A percentile compares a stretch with the other conserved stretches of the same genome.
phyloP scores from a whole-genome alignment of 2,329 filamentous ascomycete genomes.

The Bipolaris cookei region DNA sequence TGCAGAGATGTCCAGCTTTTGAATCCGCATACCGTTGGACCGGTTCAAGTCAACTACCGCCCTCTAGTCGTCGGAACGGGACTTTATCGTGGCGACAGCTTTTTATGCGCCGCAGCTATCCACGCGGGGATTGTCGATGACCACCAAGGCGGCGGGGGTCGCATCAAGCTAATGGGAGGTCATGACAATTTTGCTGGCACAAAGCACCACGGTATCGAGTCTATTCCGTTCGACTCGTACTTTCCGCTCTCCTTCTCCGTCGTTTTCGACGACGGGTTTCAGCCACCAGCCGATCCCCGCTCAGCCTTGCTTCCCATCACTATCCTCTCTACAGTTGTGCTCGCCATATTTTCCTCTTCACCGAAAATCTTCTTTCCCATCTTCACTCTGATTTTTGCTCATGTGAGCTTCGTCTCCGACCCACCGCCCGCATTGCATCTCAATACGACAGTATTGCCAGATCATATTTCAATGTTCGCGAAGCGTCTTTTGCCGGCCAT shows the following conservation, averaged over 20 bases:
- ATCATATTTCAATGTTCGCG: constrained; percentile 62
- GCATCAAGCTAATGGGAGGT: constrained; percentile 73
- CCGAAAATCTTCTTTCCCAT: constrained; percentile 79
- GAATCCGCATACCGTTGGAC: constrained; percentile 76
- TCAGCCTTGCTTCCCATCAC: constrained; percentile 83
- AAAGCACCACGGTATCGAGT: constrained; percentile 73
- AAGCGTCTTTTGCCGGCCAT: constrained; percentile 84
- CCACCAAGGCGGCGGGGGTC: constrained; percentile 77
- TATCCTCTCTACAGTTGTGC: constrained; percentile 71
- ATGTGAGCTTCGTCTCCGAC: constrained; percentile 86
- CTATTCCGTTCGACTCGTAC: constrained; percentile 79
- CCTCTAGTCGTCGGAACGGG: constrained; percentile 63
- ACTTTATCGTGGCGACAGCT: constrained; percentile 88
- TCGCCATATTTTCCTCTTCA: constrained; percentile 80
- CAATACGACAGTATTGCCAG: constrained; percentile 56
- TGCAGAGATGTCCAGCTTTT: constrained; percentile 69
- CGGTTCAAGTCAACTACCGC: constrained; percentile 64
- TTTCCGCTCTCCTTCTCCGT: constrained; percentile 92
- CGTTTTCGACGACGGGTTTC: constrained; percentile 65
- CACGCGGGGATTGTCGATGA: constrained; percentile 78
- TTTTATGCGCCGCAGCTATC: constrained; percentile 83
- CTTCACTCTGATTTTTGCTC: constrained; percentile 83
- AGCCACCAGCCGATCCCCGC: constrained; percentile 71
- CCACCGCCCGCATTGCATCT: constrained; percentile 70
- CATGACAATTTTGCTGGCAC: constrained; percentile 67